Evolutionary conservation across 1,284 basidiomycete species (phyloP).

Genomic region (Rhodotorula mucilaginosa): DNA sequence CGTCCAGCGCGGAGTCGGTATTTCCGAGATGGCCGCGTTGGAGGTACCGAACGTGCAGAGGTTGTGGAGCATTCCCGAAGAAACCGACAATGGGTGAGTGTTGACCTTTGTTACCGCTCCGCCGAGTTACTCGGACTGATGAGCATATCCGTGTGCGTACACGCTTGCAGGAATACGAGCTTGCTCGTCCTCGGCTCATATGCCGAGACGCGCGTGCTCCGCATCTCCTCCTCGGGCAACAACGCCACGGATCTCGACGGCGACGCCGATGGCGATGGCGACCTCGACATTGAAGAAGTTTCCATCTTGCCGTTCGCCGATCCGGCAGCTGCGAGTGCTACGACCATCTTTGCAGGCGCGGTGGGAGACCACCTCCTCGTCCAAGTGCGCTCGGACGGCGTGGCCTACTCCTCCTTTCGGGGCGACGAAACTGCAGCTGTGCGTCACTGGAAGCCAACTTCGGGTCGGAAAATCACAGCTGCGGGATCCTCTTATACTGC

Average conservation of each 20-base stretch:
- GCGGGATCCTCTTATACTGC: slow-evolving; percentile 55
- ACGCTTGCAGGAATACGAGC: slow-evolving; percentile 44
- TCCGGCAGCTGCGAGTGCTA: slow-evolving; percentile 48
- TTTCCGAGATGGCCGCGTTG: slow-evolving; percentile 61
- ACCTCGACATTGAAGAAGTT: slow-evolving; percentile 34
- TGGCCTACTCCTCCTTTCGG: slow-evolving; percentile 55
- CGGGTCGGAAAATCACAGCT: slow-evolving; percentile 58
- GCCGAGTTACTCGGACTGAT: not conserved
- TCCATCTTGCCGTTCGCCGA: slow-evolving; percentile 51
- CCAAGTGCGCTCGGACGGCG: slow-evolving; percentile 66
- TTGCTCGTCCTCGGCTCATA: slow-evolving; percentile 54
- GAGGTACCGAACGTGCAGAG: slow-evolving; percentile 60
- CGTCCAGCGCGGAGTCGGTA: slow-evolving; percentile 80
- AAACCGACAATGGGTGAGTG: too few species aligned
- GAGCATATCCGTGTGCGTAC: not conserved
- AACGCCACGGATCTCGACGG: slow-evolving; percentile 46
- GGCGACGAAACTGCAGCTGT: not conserved
- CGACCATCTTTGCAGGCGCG: slow-evolving; percentile 63
- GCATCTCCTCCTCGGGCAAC: slow-evolving; percentile 46
- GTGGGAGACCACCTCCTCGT: slow-evolving; percentile 54
- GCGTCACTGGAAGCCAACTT: slow-evolving; percentile 16
- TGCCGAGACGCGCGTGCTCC: slow-evolving; percentile 44
- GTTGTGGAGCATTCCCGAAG: slow-evolving; percentile 61
- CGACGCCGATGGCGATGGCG: slow-evolving; percentile 9
- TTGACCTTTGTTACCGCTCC: too few species aligned